A percentile compares a stretch with the other conserved stretches of the same genome.
phyloP scores from a whole-genome alignment of 768 basidiomycete genomes.

The Lactarius psammicola region DNA sequence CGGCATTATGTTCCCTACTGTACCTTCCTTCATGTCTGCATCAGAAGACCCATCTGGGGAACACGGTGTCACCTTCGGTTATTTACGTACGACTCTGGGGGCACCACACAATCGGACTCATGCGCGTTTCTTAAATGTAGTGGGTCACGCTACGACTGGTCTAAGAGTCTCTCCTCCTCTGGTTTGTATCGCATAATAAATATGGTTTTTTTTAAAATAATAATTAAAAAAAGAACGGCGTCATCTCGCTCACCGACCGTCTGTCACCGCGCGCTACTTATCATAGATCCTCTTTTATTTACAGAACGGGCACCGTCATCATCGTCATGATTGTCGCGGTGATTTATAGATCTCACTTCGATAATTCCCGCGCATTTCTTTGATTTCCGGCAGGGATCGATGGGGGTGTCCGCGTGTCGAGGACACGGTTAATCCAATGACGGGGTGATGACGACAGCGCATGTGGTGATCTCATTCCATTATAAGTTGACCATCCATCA shows the following conservation, averaged over 20 bases:
- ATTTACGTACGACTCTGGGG: too few relatives aligned
- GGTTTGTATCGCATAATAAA: too few relatives aligned
- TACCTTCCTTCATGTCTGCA: neutral
- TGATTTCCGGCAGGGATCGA: neutral
- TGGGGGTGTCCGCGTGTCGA: neutral
- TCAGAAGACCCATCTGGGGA: neutral
- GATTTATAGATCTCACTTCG: neutral
- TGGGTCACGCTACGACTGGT: too few relatives aligned
- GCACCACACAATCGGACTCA: too few relatives aligned
- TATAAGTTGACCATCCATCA: neutral
- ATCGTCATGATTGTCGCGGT: neutral
- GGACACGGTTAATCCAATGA: too few relatives aligned
- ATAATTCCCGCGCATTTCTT: neutral
- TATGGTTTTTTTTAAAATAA: too few relatives aligned
- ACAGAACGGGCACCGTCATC: neutral
- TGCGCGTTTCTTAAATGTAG: too few relatives aligned
- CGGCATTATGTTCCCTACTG: neutral
- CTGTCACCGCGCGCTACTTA: slow-evolving; percentile 1
- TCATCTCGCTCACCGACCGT: neutral
- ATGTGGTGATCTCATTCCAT: neutral
- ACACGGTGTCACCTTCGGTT: neutral
- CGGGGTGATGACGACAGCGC: neutral
- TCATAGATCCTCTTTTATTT: neutral
- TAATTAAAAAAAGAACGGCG: too few relatives aligned
- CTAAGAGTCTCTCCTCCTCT: too few relatives aligned